Evolutionary conservation across 1,139 yeast genomes (phyloP).

Genomic region (Lodderomyces oxycetoniae): DNA sequence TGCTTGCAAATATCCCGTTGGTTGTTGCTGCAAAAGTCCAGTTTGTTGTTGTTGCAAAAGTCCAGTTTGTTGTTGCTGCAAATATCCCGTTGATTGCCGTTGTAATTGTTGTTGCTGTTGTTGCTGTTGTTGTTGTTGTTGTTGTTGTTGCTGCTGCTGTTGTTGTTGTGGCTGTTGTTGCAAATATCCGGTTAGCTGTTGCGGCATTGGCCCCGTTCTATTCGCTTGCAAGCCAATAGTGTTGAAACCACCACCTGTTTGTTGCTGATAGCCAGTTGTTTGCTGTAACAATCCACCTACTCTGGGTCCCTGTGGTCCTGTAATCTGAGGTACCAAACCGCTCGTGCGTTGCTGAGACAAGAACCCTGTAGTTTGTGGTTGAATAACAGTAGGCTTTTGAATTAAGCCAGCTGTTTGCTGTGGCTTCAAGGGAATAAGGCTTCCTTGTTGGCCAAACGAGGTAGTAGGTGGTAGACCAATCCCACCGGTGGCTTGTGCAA

Average conservation of each 20-base stretch:
- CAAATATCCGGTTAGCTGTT: slow-evolving; percentile 28
- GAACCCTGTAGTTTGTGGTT: slow-evolving; percentile 34
- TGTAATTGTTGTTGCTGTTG: slow-evolving; percentile 26
- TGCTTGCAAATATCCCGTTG: slow-evolving; percentile 38
- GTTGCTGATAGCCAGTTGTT: slow-evolving; percentile 15
- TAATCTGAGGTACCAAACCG: slow-evolving; percentile 20
- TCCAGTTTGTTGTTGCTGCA: slow-evolving; percentile 27
- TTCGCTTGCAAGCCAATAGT: slow-evolving; percentile 33
- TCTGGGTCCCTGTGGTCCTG: slow-evolving; percentile 23
- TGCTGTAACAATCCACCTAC: slow-evolving; percentile 26
- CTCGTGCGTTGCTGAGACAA: slow-evolving; percentile 31
- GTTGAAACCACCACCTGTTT: slow-evolving; percentile 29
- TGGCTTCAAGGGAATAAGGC: slow-evolving; percentile 44
- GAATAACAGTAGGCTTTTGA: slow-evolving; percentile 34
- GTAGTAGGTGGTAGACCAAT: slow-evolving; percentile 18
- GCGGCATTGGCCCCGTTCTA: slow-evolving; percentile 12
- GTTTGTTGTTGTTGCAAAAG: slow-evolving; percentile 32
- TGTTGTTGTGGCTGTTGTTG: slow-evolving; percentile 24
- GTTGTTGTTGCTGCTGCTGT: slow-evolving; percentile 20
- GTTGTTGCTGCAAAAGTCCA: slow-evolving; percentile 38
- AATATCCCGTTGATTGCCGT: slow-evolving; percentile 21
- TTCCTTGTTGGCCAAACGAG: slow-evolving; percentile 27
- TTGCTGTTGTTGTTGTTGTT: slow-evolving; percentile 23
- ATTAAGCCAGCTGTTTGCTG: slow-evolving; percentile 47
- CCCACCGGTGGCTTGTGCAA: slow-evolving; percentile 17